phyloP scores from a whole-genome alignment of 176 grass and related monocot genomes.

The Alloteropsis semialata region DNA sequence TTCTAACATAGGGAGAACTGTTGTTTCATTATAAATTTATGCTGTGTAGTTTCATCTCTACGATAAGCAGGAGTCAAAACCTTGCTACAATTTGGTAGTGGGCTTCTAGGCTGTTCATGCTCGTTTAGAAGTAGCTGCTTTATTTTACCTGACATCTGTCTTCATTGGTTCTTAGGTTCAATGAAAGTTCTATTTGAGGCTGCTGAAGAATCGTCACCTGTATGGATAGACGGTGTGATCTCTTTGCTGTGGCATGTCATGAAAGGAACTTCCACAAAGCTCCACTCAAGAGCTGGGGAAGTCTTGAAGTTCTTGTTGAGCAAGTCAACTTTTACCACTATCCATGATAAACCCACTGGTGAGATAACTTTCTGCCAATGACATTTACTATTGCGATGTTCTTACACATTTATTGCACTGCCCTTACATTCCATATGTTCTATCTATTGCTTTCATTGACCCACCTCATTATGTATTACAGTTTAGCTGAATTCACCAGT shows the following conservation, averaged over 20 bases:
- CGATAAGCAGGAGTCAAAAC: neutral
- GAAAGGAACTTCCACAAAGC: constrained; percentile 66
- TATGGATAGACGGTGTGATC: constrained; percentile 51
- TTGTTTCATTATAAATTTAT: neutral
- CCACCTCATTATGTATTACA: neutral
- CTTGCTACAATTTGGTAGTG: neutral
- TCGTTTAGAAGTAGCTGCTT: constrained; percentile 10
- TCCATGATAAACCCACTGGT: constrained; percentile 64
- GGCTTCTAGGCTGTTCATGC: neutral
- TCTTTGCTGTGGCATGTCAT: constrained; percentile 82
- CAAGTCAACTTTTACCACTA: constrained; percentile 45
- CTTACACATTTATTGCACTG: neutral
- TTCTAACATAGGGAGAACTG: neutral
- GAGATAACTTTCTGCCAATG: constrained; percentile 31
- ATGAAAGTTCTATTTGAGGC: constrained; percentile 54
- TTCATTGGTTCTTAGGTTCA: constrained; percentile 53
- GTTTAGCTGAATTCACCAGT: constrained; percentile 2
- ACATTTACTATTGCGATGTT: constrained; percentile 16
- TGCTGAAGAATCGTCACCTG: constrained; percentile 57
- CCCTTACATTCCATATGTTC: neutral
- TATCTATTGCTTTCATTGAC: neutral
- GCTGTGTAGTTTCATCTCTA: neutral
- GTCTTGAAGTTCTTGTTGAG: constrained; percentile 77
- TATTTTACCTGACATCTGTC: constrained; percentile 18
- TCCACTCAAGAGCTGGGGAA: constrained; percentile 81